Percentiles rank a stretch among this genome's conserved stretches.
Conservation (phyloP, 352 stramenopile species). For the Globisporangium irregulare region DNA sequence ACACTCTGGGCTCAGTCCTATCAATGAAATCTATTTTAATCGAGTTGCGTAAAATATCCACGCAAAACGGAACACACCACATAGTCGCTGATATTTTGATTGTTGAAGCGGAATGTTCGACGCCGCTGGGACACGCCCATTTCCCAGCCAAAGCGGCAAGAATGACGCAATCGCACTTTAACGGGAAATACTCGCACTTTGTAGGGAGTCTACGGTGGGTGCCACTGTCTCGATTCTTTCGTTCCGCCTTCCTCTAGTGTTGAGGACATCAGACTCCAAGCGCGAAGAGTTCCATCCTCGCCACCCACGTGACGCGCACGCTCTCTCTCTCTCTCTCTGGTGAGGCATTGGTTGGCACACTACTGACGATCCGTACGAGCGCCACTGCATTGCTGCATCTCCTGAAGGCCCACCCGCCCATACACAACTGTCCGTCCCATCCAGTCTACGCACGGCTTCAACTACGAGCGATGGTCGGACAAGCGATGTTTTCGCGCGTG, state of each 20-base stretch:
- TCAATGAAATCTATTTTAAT: no score
- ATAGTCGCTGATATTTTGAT: no score
- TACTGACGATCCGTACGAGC: not conserved
- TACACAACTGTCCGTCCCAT: not conserved
- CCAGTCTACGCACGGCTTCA: not conserved
- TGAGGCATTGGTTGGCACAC: not conserved
- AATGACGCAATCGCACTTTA: not conserved
- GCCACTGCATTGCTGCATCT: not conserved
- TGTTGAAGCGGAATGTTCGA: no score
- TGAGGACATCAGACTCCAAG: conserved; percentile 1
- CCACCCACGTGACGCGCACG: not conserved
- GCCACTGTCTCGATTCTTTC: conserved; percentile 1
- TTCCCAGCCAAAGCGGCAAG: not conserved
- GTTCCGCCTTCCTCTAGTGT: conserved; percentile 4
- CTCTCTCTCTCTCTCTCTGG: not conserved
- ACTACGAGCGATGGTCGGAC: not conserved
- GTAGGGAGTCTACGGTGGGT: not conserved
- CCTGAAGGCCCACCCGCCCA: not conserved
- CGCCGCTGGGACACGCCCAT: not conserved
- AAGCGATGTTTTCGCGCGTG: conserved; percentile 30
- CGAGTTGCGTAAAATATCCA: no score
- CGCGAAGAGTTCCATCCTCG: not conserved
- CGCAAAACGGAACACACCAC: no score
- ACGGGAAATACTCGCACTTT: not conserved
- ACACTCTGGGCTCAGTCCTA: no score